phyloP scores from a whole-genome alignment of 2,329 filamentous ascomycete species.

The Fusarium poae region DNA sequence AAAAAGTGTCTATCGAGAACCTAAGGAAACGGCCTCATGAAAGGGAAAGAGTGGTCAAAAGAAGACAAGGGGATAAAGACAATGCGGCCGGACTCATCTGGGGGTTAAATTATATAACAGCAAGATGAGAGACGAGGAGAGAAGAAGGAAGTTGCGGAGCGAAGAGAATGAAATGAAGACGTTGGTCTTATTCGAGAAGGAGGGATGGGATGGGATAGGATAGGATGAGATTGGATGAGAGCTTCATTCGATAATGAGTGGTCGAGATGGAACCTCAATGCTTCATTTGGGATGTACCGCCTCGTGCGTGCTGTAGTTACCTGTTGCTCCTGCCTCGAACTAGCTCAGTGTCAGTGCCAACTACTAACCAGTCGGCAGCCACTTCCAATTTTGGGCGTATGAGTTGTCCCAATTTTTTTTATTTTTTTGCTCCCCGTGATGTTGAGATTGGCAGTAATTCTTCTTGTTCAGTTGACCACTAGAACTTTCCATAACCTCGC shows the following conservation, averaged over 20 bases:
- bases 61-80: slow-evolving; percentile 42
- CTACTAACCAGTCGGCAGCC: slow-evolving; percentile 18
- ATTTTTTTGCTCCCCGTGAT: slow-evolving; percentile 5
- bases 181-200: slow-evolving; percentile 29
- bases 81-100: slow-evolving; percentile 54
- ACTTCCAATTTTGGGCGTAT: slow-evolving; percentile 30
- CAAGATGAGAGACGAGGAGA: slow-evolving; percentile 15
- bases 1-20: slow-evolving; percentile 35
- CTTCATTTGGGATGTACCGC: slow-evolving; percentile 21
- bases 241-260: slow-evolving; percentile 39
- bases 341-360: slow-evolving; percentile 18
- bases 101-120: slow-evolving; percentile 26
- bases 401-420: slow-evolving; percentile 23
- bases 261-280: slow-evolving; percentile 29
- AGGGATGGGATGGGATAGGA: slow-evolving; percentile 19
- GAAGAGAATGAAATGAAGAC: slow-evolving; percentile 31
- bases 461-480: slow-evolving; percentile 33
- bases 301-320: slow-evolving; percentile 3
- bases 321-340: slow-evolving; percentile 15
- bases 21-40: slow-evolving; percentile 48
- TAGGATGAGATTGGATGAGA: slow-evolving; percentile 39
- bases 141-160: slow-evolving; percentile 21
- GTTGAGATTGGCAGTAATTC: slow-evolving; percentile 15
- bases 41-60: slow-evolving; percentile 46
- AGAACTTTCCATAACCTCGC: slow-evolving; percentile 23